phyloP scores from a whole-genome alignment of 208 protist species.

The Crithidia expoeki region DNA sequence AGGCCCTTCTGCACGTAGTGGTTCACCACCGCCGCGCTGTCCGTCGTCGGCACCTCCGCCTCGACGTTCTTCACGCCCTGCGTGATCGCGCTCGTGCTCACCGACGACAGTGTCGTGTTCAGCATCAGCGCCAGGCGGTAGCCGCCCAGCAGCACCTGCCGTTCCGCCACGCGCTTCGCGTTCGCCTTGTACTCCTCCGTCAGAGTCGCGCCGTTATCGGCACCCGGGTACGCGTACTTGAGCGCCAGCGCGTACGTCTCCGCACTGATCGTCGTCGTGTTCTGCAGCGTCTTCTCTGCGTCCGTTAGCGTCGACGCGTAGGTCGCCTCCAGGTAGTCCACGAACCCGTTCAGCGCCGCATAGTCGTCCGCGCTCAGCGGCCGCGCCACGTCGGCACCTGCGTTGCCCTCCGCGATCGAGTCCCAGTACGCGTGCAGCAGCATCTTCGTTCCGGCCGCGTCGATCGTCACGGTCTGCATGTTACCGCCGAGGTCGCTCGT shows the following conservation, averaged over 20 bases:
- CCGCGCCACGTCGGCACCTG: slow-evolving; percentile 15
- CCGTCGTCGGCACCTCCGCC: slow-evolving; percentile 8
- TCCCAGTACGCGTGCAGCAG: slow-evolving; percentile 64
- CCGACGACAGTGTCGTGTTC: slow-evolving; percentile 23
- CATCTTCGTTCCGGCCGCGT: slow-evolving; percentile 28
- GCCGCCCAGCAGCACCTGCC: slow-evolving; percentile 24
- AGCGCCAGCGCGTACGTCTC: slow-evolving; percentile 15
- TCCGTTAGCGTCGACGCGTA: slow-evolving; percentile 43
- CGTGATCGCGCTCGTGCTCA: slow-evolving; percentile 4
- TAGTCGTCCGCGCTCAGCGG: slow-evolving; percentile 40
- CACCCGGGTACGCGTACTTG: slow-evolving; percentile 40
- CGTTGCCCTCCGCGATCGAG: slow-evolving; percentile 41
- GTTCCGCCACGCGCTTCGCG: slow-evolving; percentile 19
- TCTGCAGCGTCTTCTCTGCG: slow-evolving; percentile 15
- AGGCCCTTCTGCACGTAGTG: slow-evolving; percentile 25
- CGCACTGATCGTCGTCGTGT: neutral
- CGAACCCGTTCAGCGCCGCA: slow-evolving; percentile 33
- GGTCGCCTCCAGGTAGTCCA: slow-evolving; percentile 43
- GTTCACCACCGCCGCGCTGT: slow-evolving; percentile 3
- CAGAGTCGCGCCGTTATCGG: slow-evolving; percentile 31
- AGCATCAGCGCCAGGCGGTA: slow-evolving; percentile 34
- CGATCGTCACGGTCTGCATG: slow-evolving; percentile 26
- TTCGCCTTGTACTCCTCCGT: slow-evolving; percentile 35
- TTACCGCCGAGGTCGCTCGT: slow-evolving; percentile 58
- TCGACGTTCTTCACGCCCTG: slow-evolving; percentile 24